Evolutionary conservation across 805 yeast genomes (phyloP).

Genomic region (Deakozyma indianensis): DNA sequence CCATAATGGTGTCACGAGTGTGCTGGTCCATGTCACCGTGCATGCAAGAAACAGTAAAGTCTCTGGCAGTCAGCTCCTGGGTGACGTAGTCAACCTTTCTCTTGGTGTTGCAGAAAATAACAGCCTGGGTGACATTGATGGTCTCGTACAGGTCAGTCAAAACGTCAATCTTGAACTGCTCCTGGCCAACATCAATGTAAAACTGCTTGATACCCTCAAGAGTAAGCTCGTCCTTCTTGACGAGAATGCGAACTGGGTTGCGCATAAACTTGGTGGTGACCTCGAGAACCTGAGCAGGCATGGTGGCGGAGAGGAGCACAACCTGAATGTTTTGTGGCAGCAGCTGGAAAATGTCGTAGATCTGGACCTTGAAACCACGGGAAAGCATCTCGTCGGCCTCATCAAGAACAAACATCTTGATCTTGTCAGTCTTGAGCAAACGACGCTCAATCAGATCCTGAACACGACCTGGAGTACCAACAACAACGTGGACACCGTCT

Average conservation of each 20-base stretch:
- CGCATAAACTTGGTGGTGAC: conserved; percentile 86
- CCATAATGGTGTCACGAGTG: conserved; percentile 90
- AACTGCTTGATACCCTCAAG: conserved; percentile 91
- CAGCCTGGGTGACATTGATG: conserved; percentile 91
- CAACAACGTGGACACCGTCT: conserved; percentile 79
- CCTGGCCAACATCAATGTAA: conserved; percentile 80
- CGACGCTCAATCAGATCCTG: conserved; percentile 82
- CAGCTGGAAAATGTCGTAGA: conserved; percentile 75
- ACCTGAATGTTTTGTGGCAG: conserved; percentile 82
- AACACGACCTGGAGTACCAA: conserved; percentile 97
- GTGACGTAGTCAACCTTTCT: conserved; percentile 87
- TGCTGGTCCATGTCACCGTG: conserved; percentile 95
- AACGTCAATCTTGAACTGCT: conserved; percentile 88
- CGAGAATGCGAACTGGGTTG: conserved; percentile 87
- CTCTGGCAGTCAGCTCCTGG: conserved; percentile 58
- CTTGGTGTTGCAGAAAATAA: conserved; percentile 94
- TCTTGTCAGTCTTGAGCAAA: conserved; percentile 52
- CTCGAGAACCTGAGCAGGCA: conserved; percentile 82
- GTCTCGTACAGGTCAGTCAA: conserved; percentile 91
- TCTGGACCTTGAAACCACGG: conserved; percentile 91
- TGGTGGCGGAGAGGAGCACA: conserved; percentile 87
- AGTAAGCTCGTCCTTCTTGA: conserved; percentile 86
- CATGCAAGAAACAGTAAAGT: conserved; percentile 89
- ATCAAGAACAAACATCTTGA: conserved; percentile 82
- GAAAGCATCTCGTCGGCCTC: conserved; percentile 94